Percentiles rank a stretch among this genome's conserved stretches.
These are phyloP conservation scores for Clavispora asparagi DNA, from an alignment of 805 yeast genomes.

Conservation along the genomic window DNA sequence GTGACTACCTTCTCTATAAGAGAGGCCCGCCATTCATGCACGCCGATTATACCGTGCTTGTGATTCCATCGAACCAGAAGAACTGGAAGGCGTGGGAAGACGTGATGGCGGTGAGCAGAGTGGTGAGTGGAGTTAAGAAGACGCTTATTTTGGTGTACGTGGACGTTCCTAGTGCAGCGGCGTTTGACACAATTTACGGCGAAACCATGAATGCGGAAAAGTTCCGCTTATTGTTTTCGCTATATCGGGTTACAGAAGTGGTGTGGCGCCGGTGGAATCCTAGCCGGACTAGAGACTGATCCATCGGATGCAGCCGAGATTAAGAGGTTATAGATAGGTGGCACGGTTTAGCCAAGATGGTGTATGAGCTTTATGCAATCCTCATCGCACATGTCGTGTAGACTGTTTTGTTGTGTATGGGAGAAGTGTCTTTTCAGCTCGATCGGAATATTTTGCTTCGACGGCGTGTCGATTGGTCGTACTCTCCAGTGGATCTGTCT, in stretches of 20 bases:
- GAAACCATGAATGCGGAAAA: slow-evolving; percentile 1
- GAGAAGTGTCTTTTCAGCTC: no score
- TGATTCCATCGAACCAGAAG: slow-evolving; percentile 35
- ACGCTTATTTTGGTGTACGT: slow-evolving; percentile 67
- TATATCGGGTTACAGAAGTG: slow-evolving; percentile 57
- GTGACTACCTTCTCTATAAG: slow-evolving; percentile 76
- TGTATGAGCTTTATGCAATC: no score
- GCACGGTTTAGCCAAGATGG: no score
- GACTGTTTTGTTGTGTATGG: no score
- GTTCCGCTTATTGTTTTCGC: slow-evolving; percentile 29
- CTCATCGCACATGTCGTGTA: no score
- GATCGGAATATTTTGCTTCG: no score
- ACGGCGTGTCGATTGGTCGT: no score
- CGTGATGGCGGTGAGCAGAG: slow-evolving; percentile 65
- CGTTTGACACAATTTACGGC: slow-evolving; percentile 16
- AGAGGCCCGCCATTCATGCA: slow-evolving; percentile 95
- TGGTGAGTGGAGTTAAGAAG: slow-evolving; percentile 83
- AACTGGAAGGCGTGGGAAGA: slow-evolving; percentile 50
- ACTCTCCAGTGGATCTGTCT: no score
- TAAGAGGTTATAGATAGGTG: no score
- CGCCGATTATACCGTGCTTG: slow-evolving; percentile 74
- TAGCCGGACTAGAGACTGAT: slow-evolving; percentile 69
- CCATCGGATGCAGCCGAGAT: no score
- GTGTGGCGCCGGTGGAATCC: slow-evolving; percentile 82
- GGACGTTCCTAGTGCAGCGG: slow-evolving; percentile 41